Conservation (phyloP, 2,329 filamentous ascomycete genomes). For the Pseudogymnoascus sp. region DNA sequence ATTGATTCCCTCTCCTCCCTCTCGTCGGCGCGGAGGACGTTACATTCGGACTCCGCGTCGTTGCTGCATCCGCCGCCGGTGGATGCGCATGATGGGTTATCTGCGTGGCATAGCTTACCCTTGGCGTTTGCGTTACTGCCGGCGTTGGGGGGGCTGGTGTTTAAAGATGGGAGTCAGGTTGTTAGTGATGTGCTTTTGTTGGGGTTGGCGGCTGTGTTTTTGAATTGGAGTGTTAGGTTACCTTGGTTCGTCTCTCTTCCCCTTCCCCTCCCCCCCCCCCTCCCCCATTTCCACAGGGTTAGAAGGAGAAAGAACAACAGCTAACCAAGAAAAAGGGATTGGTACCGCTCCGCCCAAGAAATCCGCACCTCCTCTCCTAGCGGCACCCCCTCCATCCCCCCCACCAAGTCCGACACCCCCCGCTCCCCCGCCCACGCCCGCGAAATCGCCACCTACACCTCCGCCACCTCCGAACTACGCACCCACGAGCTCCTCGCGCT, state of each 20-base stretch:
- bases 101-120: conserved; percentile 34
- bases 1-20: not conserved
- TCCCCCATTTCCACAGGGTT: not conserved
- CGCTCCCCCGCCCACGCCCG: not conserved
- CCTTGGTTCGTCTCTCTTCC: conserved; percentile 70
- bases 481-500: conserved; percentile 68
- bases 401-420: not conserved
- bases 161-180: conserved; percentile 73
- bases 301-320: not conserved
- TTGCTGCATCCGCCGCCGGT: not conserved
- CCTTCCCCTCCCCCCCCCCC: not conserved
- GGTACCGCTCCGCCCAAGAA: conserved; percentile 62
- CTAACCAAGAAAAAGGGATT: conserved; percentile 39
- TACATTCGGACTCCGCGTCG: not conserved
- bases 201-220: conserved; percentile 69
- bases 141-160: conserved; percentile 74
- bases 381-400: not conserved
- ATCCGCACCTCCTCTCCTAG: not conserved
- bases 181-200: conserved; percentile 80
- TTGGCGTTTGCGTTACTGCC: conserved; percentile 77
- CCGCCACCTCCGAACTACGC: conserved; percentile 56
- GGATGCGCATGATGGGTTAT: not conserved
- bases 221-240: conserved; percentile 85
- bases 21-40: not conserved
- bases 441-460: conserved; percentile 22